A percentile compares a stretch with the other conserved stretches of the same genome.
Conservation (phyloP, 2,329 filamentous ascomycete genomes). For the Westerdykella aurantiaca region DNA sequence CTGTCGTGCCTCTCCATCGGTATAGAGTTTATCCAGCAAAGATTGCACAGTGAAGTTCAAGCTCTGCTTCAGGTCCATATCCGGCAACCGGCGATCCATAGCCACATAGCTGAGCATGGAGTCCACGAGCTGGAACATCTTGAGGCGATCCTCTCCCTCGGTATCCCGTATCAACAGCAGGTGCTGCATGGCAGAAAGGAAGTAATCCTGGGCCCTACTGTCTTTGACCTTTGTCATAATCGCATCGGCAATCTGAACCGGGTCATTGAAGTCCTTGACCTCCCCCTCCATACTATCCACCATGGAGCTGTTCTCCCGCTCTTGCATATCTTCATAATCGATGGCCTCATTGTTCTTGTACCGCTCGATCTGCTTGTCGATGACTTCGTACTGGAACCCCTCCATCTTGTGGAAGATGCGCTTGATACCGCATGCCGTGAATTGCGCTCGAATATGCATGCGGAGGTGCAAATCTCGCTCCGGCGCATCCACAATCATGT, state of each 20-base stretch:
- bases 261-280: slow-evolving; percentile 86
- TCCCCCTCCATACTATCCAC: slow-evolving; percentile 83
- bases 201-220: slow-evolving; percentile 87
- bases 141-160: slow-evolving; percentile 82
- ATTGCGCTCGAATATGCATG: slow-evolving; percentile 91
- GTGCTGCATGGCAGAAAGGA: slow-evolving; percentile 91
- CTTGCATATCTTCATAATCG: slow-evolving; percentile 95
- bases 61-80: slow-evolving; percentile 97
- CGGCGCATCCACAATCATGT: slow-evolving; percentile 90
- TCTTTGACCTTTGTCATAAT: slow-evolving; percentile 81
- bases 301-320: slow-evolving; percentile 83
- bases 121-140: slow-evolving; percentile 97
- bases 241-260: slow-evolving; percentile 86
- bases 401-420: slow-evolving; percentile 95
- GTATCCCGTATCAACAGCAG: slow-evolving; percentile 87
- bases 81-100: slow-evolving; percentile 91
- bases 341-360: slow-evolving; percentile 93
- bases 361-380: slow-evolving; percentile 95
- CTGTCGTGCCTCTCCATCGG: slow-evolving; percentile 88
- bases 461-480: slow-evolving; percentile 84
- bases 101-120: slow-evolving; percentile 99
- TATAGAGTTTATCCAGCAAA: slow-evolving; percentile 90
- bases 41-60: slow-evolving; percentile 96
- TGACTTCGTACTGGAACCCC: slow-evolving; percentile 93
- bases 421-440: slow-evolving; percentile 92